These are phyloP conservation scores for Sungouiella thailandica DNA, from an alignment of 805 yeast genomes.

Conservation along the genomic window DNA sequence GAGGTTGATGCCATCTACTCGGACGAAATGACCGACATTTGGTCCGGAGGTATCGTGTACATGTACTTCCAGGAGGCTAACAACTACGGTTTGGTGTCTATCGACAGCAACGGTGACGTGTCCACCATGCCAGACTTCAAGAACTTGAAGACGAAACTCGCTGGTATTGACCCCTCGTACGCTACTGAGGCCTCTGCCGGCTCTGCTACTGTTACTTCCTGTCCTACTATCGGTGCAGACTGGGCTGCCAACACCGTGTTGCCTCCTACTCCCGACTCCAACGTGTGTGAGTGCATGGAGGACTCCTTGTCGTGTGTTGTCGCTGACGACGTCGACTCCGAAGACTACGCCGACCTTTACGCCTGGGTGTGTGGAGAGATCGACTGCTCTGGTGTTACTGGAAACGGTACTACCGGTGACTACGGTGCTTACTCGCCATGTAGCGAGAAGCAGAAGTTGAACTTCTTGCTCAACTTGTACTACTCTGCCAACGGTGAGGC, in stretches of 20 bases:
- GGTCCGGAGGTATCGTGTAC: slow-evolving; percentile 90
- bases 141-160: slow-evolving; percentile 39
- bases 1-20: slow-evolving; percentile 66
- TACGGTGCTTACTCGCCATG: slow-evolving; percentile 42
- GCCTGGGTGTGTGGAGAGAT: slow-evolving; percentile 26
- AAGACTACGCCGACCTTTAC: slow-evolving; percentile 33
- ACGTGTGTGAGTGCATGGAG: slow-evolving; percentile 33
- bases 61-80: slow-evolving; percentile 78
- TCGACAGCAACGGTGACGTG: slow-evolving; percentile 40
- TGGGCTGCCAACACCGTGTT: slow-evolving; percentile 37
- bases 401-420: slow-evolving; percentile 34
- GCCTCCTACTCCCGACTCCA: slow-evolving; percentile 41
- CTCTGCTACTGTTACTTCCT: slow-evolving; percentile 27
- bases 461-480: slow-evolving; percentile 36
- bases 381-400: slow-evolving; percentile 35
- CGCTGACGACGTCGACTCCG: slow-evolving; percentile 19
- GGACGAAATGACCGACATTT: slow-evolving; percentile 68
- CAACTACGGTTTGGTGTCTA: slow-evolving; percentile 67
- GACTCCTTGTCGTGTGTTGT: slow-evolving; percentile 34
- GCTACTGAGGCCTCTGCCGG: slow-evolving; percentile 24
- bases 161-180: slow-evolving; percentile 44
- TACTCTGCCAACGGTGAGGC: slow-evolving; percentile 37
- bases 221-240: slow-evolving; percentile 29
- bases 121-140: slow-evolving; percentile 60
- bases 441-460: slow-evolving; percentile 29